Conservation (phyloP, 345 rosid species). For the Adansonia digitata region DNA sequence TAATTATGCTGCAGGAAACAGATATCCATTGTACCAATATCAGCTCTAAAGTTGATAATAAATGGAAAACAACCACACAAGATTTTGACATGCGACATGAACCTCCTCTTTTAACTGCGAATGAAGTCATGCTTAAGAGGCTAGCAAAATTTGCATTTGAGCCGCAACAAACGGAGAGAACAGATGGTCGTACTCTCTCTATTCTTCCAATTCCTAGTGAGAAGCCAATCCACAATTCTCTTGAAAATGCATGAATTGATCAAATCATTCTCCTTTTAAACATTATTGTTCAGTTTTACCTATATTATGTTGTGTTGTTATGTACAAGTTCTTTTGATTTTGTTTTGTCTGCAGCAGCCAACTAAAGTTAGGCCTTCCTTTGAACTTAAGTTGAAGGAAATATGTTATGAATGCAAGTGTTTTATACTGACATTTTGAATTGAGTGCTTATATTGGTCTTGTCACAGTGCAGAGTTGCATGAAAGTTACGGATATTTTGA, state of each 20-base stretch:
- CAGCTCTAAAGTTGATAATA: constrained; percentile 4
- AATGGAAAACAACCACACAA: constrained; percentile 12
- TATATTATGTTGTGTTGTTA: neutral
- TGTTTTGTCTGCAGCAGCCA: constrained; percentile 24
- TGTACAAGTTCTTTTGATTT: neutral
- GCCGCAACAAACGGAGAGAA: constrained; percentile 17
- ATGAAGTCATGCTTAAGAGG: constrained; percentile 30
- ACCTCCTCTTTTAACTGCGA: constrained; percentile 18
- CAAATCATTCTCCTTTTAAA: neutral
- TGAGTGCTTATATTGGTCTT: constrained; percentile 13
- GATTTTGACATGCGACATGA: neutral
- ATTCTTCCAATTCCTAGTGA: constrained; percentile 13
- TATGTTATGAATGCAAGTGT: neutral
- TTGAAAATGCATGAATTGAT: neutral
- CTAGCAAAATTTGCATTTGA: constrained; percentile 37
- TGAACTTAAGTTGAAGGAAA: constrained; percentile 32
- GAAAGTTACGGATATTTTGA: constrained; percentile 19
- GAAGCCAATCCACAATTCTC: constrained; percentile 2
- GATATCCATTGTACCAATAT: too few species aligned
- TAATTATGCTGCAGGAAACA: constrained; percentile 14
- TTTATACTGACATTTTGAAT: constrained; percentile 1
- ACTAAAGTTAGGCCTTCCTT: constrained; percentile 4
- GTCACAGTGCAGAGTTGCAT: constrained; percentile 28
- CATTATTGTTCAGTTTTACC: neutral
- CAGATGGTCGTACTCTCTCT: constrained; percentile 14